These are phyloP conservation scores for Pestalotiopsis sp. DNA, from an alignment of 2,329 filamentous ascomycete species.

Conservation along the genomic window DNA sequence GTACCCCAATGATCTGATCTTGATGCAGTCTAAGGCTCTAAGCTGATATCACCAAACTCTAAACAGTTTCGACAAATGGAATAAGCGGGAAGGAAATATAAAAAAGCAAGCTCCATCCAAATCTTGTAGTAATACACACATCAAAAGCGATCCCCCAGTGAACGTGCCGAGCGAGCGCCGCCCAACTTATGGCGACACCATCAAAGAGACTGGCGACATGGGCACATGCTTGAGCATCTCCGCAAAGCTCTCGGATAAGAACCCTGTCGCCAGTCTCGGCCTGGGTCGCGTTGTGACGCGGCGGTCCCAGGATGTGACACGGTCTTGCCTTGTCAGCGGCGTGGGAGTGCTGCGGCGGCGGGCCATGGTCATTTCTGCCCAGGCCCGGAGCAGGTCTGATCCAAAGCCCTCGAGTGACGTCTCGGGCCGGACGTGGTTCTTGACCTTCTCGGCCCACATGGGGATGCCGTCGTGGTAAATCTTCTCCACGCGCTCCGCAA, in stretches of 20 bases:
- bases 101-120: background rate
- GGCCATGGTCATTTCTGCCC: constrained; percentile 8
- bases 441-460: constrained; percentile 5
- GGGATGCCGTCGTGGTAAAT: constrained; percentile 6
- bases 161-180: background rate
- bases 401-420: constrained; percentile 10
- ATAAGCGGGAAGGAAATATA: background rate
- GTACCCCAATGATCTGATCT: background rate
- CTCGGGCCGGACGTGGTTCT: constrained; percentile 7
- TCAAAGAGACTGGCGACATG: background rate
- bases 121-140: background rate
- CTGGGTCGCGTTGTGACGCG: background rate
- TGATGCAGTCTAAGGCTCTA: background rate
- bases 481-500: background rate
- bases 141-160: background rate
- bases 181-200: background rate
- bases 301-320: background rate
- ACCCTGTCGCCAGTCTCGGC: background rate
- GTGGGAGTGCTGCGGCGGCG: background rate
- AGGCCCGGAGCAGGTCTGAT: constrained; percentile 8
- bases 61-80: background rate
- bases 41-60: background rate
- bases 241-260: background rate
- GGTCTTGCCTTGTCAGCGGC: background rate
- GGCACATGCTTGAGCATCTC: constrained; percentile 1